Evolutionary conservation across 2,329 filamentous ascomycete genomes (phyloP), one percentile per base, ranked within the genome.

Genomic region (Cytospora paraplurivora): DNA sequence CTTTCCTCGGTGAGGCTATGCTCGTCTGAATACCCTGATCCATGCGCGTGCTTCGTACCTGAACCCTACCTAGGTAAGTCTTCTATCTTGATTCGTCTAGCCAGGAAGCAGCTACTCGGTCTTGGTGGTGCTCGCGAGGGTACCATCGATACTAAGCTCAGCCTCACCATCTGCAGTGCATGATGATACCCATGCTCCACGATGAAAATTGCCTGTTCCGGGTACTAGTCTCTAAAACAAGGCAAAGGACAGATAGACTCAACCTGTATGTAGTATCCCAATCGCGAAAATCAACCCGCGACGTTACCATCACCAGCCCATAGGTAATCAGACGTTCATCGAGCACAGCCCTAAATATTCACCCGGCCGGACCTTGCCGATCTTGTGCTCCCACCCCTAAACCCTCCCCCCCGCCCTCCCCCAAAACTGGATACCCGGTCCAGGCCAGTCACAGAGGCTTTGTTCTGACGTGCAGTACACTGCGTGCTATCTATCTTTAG

Each of bases 311-410:
- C 27, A 27, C 27, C 27, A 27, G 27, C 27, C 27, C 27, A 27
- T 27, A 19, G 41, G 15, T 47, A 12, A 3, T 21, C 44, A 21
- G 35, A 47, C 44, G n/a, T 11, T 10, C 8, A n/a, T 12, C 21
- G 1, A 12, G 5, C 58, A 55, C 58, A 55, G 58, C 51, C 58
- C 51, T 61, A 61, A 33, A 2, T 27, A 4, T 27, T 27, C 27
- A 27, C 27, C 32, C 53, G 51, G 32, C 15, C 51, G 53, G 51
- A 35, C 38, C 27, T 41, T 37, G 57, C 57, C 57, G 57, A 52
- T 52, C 57, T 49, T 27, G 17, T 52, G 38, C 41, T 32, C 27
- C 38, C 27, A 49, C 6, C n/a, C 27, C 12, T 34, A 17, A n/a
- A 12, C 6, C 17, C 44, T 47, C n/a, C 8, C 32, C 51, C 27